Evolutionary conservation across 805 yeast species (phyloP), one percentile per base, ranked within the genome.

Genomic region (Monosporozyma solicola): DNA sequence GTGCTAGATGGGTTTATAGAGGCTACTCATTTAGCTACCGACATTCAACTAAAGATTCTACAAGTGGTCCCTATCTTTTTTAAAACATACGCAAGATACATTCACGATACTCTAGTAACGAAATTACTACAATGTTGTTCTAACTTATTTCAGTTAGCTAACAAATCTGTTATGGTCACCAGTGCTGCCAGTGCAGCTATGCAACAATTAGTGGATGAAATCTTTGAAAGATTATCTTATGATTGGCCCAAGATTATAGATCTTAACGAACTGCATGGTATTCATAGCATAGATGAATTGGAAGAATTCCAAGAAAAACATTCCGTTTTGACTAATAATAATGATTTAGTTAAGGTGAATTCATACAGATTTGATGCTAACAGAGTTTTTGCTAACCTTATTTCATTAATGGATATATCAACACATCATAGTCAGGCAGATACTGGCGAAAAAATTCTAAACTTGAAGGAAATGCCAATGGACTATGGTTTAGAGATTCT

Each of bases 141-240:
- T 0, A 62, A 57, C 47, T 77, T 81, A 35, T 74, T 94, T 49
- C 90, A 87, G 53, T 72, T 80, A 13, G 76, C 82, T 13, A 85
- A 81, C 55, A 85, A 86, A 59, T 78, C 83, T 5, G 80, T 85
- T 0, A 87, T 87, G 59, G 96, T 94, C 5, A 76, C 81, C 13
- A 91, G 90, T 61, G 87, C 98, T 0, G 97, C 98, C 0, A 83
- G 88, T 49, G 99, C 98, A 2, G 89, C 98, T 3, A 76, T 90
- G 47, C 95, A 90, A 57, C 98, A 94, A 65, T 70, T 94, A 45
- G 77, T 90, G 47, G 80, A 85, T 39, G 80, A 85, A 32, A 78
- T 90, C 0, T 92, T 85, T 66, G 98, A 92, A 76, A 80, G 62
- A 76, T 81, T 48, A 57, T 64, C 58, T 6, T 57, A 54, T 20